These are phyloP conservation scores for Physcia stellaris DNA, from an alignment of 495 filamentous ascomycete species.

Conservation along the genomic window DNA sequence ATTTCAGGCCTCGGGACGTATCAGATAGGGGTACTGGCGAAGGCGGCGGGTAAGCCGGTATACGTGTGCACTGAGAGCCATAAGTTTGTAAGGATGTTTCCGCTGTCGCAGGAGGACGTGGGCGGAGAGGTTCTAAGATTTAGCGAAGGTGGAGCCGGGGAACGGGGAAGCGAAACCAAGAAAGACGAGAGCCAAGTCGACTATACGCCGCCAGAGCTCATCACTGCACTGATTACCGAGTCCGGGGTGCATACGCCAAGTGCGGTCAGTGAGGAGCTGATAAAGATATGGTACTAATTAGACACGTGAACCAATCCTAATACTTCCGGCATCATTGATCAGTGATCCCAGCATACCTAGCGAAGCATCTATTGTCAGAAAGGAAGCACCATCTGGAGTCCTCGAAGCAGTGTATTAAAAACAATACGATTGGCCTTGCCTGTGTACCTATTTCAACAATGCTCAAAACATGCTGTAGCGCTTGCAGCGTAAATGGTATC, in stretches of 20 bases:
- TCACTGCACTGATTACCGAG: conserved; percentile 70
- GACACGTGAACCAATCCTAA: background rate
- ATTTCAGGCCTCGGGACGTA: conserved; percentile 84
- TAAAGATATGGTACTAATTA: conserved; percentile 61
- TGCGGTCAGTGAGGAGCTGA: conserved; percentile 64
- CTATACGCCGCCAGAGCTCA: conserved; percentile 72
- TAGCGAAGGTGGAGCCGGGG: conserved; percentile 46
- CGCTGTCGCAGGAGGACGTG: conserved; percentile 63
- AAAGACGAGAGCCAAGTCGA: conserved; percentile 45
- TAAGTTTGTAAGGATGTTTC: conserved; percentile 79
- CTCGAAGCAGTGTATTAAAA: no score
- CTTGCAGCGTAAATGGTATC: no score
- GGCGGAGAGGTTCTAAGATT: conserved; percentile 63
- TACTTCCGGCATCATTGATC: background rate
- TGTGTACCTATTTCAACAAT: no score
- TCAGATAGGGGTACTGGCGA: conserved; percentile 74
- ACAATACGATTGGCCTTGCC: no score
- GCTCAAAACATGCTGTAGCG: no score
- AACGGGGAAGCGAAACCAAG: conserved; percentile 30
- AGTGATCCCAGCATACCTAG: no score
- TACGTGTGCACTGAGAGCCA: conserved; percentile 92
- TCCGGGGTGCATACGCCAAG: conserved; percentile 60
- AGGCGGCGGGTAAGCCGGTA: conserved; percentile 63
- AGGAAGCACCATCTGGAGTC: no score
- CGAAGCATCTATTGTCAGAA: no score